Percentiles rank a stretch among this genome's conserved stretches.
phyloP scores from a whole-genome alignment of 768 basidiomycete genomes.

The Collybia nuda region DNA sequence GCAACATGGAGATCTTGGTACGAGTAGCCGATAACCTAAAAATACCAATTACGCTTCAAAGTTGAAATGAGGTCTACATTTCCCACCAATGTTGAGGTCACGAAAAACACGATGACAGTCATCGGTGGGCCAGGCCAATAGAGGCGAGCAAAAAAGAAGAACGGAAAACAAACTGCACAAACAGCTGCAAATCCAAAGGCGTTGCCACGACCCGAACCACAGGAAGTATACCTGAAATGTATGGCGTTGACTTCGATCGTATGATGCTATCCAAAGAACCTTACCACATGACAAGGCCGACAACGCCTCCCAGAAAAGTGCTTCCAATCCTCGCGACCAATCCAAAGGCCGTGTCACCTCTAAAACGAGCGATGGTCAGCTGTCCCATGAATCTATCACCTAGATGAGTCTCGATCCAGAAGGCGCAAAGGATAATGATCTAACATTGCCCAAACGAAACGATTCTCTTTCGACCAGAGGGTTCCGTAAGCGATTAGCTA shows the following conservation, averaged over 20 bases:
- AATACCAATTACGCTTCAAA: background rate
- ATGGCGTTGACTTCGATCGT: too few species aligned
- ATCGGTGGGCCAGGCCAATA: constrained; percentile 76
- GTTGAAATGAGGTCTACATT: background rate
- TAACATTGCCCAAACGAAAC: constrained; percentile 73
- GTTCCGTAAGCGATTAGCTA: background rate
- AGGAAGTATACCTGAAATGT: constrained; percentile 62
- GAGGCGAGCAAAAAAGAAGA: constrained; percentile 68
- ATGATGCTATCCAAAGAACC: constrained; percentile 12
- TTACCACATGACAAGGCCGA: constrained; percentile 69
- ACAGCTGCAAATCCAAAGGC: constrained; percentile 71
- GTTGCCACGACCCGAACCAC: constrained; percentile 58
- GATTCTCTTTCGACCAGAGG: constrained; percentile 41
- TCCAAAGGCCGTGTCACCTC: constrained; percentile 74
- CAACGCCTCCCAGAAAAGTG: constrained; percentile 64
- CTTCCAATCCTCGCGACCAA: constrained; percentile 58
- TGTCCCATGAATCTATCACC: constrained; percentile 68
- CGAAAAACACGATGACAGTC: constrained; percentile 68
- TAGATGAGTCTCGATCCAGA: background rate
- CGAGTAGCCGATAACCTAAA: constrained; percentile 71
- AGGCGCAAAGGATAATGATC: constrained; percentile 15
- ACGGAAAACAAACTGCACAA: constrained; percentile 67
- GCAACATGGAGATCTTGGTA: constrained; percentile 58
- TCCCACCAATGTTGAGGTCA: constrained; percentile 60
- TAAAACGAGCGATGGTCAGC: constrained; percentile 66